Percentiles rank a stretch among this genome's conserved stretches.
phyloP scores from a whole-genome alignment of 208 protist species.

The Leptomonas seymouri region DNA sequence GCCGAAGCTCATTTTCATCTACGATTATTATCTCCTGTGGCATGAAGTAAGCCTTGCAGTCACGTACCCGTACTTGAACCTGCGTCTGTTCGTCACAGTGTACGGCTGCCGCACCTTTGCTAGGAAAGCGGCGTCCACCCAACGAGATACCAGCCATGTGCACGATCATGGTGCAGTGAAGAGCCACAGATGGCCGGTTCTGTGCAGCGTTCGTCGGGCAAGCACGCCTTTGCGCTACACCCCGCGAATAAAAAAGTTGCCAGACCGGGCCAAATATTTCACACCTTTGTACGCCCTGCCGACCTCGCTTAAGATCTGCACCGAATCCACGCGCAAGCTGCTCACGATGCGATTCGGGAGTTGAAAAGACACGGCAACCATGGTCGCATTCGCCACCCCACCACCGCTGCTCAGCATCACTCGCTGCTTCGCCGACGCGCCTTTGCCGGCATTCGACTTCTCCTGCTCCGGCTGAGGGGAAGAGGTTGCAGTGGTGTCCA shows the following conservation, averaged over 20 bases:
- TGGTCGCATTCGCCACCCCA: constrained; percentile 29
- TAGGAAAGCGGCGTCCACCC: no score
- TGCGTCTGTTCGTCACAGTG: no score
- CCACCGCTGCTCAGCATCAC: background rate
- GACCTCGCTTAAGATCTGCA: constrained; percentile 81
- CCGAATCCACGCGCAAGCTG: constrained; percentile 75
- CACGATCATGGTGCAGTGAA: no score
- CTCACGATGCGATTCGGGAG: constrained; percentile 78
- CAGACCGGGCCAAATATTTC: constrained; percentile 80
- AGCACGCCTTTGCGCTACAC: constrained; percentile 32
- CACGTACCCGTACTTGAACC: no score
- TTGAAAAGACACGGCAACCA: constrained; percentile 68
- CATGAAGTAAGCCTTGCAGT: no score
- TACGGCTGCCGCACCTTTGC: no score
- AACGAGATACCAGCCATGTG: no score
- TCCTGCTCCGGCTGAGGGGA: background rate
- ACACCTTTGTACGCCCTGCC: constrained; percentile 90
- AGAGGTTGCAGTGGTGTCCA: constrained; percentile 1
- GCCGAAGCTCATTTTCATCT: no score
- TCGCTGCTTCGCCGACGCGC: background rate
- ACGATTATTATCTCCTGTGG: no score
- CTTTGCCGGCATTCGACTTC: background rate
- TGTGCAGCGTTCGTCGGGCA: background rate
- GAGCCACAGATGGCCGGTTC: no score
- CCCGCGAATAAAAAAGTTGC: constrained; percentile 80